These are phyloP conservation scores for Trichosporon asahii DNA, from an alignment of 1,284 basidiomycete genomes.

Conservation along the genomic window DNA sequence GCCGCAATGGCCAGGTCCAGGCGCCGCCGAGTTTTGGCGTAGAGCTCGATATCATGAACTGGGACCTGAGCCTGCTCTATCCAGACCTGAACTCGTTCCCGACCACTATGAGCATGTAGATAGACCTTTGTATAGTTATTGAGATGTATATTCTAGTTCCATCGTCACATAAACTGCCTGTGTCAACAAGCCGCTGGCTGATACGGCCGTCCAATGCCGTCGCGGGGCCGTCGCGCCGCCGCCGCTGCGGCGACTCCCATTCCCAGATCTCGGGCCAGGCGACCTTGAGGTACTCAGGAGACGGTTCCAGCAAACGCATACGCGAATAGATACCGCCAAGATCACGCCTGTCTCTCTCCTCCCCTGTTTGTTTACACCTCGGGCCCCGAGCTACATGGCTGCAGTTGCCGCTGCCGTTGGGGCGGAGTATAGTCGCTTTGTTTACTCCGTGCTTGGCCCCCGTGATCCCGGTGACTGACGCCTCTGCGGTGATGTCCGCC, in stretches of 20 bases:
- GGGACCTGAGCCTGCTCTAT: constrained; percentile 13
- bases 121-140: background rate
- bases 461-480: background rate
- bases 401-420: background rate
- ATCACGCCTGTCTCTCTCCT: background rate
- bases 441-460: background rate
- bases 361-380: background rate
- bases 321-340: background rate
- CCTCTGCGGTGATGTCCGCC: background rate
- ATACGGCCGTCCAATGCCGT: background rate
- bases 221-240: too few relatives aligned
- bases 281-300: background rate
- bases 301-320: background rate
- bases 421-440: background rate
- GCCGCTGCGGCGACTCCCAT: too few relatives aligned
- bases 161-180: too few relatives aligned
- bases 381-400: background rate
- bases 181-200: background rate
- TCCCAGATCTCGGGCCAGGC: background rate
- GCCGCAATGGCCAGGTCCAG: background rate
- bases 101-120: constrained; percentile 11
- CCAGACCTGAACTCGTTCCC: constrained; percentile 8
- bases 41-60: constrained; percentile 21
- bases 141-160: too few relatives aligned
- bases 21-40: constrained; percentile 21